Conservation (phyloP, 495 filamentous ascomycete genomes). For the Annulohypoxylon nitens region DNA sequence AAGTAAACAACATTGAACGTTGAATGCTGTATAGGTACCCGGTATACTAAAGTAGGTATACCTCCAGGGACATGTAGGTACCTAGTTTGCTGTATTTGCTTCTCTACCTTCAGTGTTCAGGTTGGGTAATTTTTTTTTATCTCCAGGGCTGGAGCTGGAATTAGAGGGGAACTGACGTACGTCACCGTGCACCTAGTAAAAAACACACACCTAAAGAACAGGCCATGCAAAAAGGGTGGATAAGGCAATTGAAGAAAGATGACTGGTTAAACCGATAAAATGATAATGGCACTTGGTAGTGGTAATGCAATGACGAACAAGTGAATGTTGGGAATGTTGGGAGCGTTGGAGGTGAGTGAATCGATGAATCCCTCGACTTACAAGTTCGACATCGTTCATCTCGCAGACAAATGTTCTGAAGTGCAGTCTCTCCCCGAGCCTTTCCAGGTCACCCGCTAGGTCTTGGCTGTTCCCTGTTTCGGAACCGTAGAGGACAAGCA, state of each 20-base stretch:
- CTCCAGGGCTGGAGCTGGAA: constrained; percentile 2
- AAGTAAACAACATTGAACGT: constrained; percentile 22
- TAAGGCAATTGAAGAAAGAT: background rate
- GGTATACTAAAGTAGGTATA: too few species aligned
- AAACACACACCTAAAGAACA: constrained; percentile 6
- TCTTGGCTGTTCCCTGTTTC: constrained; percentile 96
- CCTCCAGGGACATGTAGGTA: too few species aligned
- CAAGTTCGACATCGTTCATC: constrained; percentile 80
- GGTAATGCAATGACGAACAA: background rate
- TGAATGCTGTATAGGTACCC: background rate
- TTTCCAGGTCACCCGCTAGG: constrained; percentile 84
- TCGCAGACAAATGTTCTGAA: constrained; percentile 80
- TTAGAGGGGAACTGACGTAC: constrained; percentile 27
- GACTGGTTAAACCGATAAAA: background rate
- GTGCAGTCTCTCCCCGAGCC: constrained; percentile 76
- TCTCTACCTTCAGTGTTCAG: constrained; percentile 1
- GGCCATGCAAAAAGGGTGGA: background rate
- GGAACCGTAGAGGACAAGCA: constrained; percentile 89
- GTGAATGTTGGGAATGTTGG: background rate
- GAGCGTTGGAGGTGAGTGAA: background rate
- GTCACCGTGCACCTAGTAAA: constrained; percentile 30
- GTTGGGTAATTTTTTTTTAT: constrained; percentile 14
- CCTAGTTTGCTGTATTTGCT: too few species aligned
- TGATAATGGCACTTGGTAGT: background rate
- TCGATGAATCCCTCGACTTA: constrained; percentile 57